These are phyloP conservation scores for Delitschia confertaspora DNA, from an alignment of 495 filamentous ascomycete species.

Conservation along the genomic window DNA sequence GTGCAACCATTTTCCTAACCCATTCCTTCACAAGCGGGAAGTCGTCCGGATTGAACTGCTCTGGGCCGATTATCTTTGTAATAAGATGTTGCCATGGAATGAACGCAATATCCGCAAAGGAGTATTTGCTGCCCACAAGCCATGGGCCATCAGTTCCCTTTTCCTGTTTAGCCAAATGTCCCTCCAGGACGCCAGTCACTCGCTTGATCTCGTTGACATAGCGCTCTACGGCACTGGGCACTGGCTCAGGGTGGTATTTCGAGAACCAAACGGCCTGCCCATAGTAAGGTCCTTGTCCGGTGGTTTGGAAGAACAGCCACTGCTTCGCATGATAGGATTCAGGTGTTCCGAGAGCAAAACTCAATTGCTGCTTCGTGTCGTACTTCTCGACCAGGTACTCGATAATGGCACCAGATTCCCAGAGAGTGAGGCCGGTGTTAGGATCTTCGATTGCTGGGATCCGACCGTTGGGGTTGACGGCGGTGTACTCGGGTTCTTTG, in stretches of 20 bases:
- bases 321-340: constrained; percentile 51
- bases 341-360: constrained; percentile 41
- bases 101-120: constrained; percentile 53
- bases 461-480: constrained; percentile 67
- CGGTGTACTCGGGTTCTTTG: constrained; percentile 48
- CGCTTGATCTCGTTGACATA: constrained; percentile 54
- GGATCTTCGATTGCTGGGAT: constrained; percentile 56
- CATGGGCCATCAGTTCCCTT: constrained; percentile 28
- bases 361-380: constrained; percentile 53
- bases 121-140: constrained; percentile 51
- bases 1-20: constrained; percentile 27
- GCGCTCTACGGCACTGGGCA: constrained; percentile 49
- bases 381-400: constrained; percentile 65
- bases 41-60: constrained; percentile 16
- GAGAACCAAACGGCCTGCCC: constrained; percentile 53
- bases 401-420: constrained; percentile 68
- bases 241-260: constrained; percentile 46
- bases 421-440: constrained; percentile 57
- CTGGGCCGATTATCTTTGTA: background rate
- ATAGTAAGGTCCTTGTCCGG: constrained; percentile 62
- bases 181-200: constrained; percentile 51
- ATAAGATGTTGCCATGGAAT: constrained; percentile 40
- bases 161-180: constrained; percentile 40
- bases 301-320: constrained; percentile 58
- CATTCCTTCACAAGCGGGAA: constrained; percentile 31